Evolutionary conservation across 768 basidiomycete genomes (phyloP), one percentile per base, ranked within the genome.

Genomic region (Lactarius vividus): DNA sequence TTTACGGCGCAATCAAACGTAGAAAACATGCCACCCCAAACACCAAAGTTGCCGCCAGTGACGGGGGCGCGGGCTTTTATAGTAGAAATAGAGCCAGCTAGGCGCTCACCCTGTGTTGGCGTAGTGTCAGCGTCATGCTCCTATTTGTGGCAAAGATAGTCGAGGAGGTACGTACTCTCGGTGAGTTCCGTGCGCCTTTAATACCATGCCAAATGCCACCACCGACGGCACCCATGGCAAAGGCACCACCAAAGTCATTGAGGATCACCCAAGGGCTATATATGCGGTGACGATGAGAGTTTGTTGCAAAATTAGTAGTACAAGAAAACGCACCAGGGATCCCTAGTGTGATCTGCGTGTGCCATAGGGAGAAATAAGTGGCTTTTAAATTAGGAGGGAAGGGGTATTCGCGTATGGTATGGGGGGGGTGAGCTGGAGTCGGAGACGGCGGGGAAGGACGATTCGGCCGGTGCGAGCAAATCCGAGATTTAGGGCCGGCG

Each of bases 141-240:
- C 52, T 20, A 54, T n/a, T 31, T 5, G 35, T 28, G 13, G 31
- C 4, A 40, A 20, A 11, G 39, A 35, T 23, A 52, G 39, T 26
- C 11, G 23, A 46, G 20, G 13, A 55, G 61, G 40, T 1, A 79
- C 89, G 61, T 73, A 96, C 96, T 75, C 92, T 83, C 64, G 96
- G 96, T 66, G 94, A 96, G 79, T 98, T 98, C 72, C 96, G 85
- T 8, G 95, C 94, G 66, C 96, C 96, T 79, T 98, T 98, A 72
- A 98, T 94, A 63, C 95, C 94, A 78, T 98, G 95, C 96, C 96
- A 98, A 74, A 98, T 94, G 70, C 92, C 94, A 73, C 96, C 96
- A 72, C 96, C 96, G 62, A 98, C 88, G 40, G 95, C 94, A 76
- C 96, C 96, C 96, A 98, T 98, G 20, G 96, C 86, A 78, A 97